These are phyloP conservation scores for Penicillium arizonense DNA, from an alignment of 495 filamentous ascomycete genomes.

Conservation along the genomic window DNA sequence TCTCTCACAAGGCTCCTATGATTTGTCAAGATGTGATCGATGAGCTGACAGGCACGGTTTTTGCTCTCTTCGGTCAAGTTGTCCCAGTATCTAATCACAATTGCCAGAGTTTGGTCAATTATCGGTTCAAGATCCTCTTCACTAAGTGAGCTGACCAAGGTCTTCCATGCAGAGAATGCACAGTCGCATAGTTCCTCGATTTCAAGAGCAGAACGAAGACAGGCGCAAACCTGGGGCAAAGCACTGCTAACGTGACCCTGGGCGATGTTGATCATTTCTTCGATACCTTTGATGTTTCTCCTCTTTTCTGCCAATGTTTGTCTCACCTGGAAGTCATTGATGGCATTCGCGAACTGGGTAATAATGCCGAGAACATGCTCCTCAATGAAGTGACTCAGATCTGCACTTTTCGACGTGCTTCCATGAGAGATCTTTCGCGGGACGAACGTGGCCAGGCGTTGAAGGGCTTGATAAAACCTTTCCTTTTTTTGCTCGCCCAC, in stretches of 20 bases:
- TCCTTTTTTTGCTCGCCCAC: slow-evolving; percentile 58
- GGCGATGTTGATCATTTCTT: slow-evolving; percentile 79
- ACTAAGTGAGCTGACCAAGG: slow-evolving; percentile 68
- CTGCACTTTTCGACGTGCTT: slow-evolving; percentile 47
- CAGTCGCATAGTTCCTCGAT: slow-evolving; percentile 67
- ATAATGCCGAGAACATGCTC: slow-evolving; percentile 86
- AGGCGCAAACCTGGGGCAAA: slow-evolving; percentile 82
- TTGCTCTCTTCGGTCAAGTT: slow-evolving; percentile 60
- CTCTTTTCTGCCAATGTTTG: slow-evolving; percentile 65
- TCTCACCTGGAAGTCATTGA: slow-evolving; percentile 66
- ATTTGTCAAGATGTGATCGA: slow-evolving; percentile 63
- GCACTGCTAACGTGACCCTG: slow-evolving; percentile 69
- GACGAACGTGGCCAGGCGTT: slow-evolving; percentile 63
- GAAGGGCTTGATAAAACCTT: slow-evolving; percentile 61
- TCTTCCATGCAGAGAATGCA: slow-evolving; percentile 80
- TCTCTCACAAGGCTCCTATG: slow-evolving; percentile 58
- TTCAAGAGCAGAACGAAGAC: slow-evolving; percentile 78
- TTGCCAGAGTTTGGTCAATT: slow-evolving; percentile 83
- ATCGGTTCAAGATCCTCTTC: slow-evolving; percentile 76
- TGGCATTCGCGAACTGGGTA: slow-evolving; percentile 72
- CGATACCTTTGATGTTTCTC: slow-evolving; percentile 75
- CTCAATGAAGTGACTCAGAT: slow-evolving; percentile 76
- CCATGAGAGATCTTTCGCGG: slow-evolving; percentile 52
- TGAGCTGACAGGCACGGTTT: slow-evolving; percentile 54
- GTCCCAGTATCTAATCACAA: slow-evolving; percentile 78